A percentile compares a stretch with the other conserved stretches of the same genome.
These are phyloP conservation scores for Phytopythium chamaehyphon DNA, from an alignment of 352 stramenopile species.

Conservation along the genomic window DNA sequence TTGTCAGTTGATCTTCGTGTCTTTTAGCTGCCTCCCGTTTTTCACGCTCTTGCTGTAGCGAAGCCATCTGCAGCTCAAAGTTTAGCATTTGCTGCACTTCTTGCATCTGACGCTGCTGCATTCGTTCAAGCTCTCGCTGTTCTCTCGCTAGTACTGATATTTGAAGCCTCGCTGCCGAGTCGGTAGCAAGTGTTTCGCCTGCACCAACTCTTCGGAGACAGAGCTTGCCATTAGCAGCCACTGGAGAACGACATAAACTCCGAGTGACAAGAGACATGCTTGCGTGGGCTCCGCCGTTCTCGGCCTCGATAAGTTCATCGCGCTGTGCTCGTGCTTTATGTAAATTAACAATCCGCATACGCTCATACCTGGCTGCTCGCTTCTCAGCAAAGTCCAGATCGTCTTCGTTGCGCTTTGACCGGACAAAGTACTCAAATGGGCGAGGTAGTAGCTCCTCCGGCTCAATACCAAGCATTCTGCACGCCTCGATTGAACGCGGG, in stretches of 20 bases:
- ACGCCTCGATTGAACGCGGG: slow-evolving; percentile 68
- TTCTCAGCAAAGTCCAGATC: slow-evolving; percentile 42
- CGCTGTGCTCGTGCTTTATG: slow-evolving; percentile 44
- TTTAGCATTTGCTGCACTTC: slow-evolving; percentile 73
- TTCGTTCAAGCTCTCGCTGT: slow-evolving; percentile 64
- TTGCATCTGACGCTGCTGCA: slow-evolving; percentile 52
- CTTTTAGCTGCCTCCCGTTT: slow-evolving; percentile 44
- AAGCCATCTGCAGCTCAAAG: slow-evolving; percentile 62
- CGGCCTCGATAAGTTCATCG: slow-evolving; percentile 53
- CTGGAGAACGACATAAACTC: slow-evolving; percentile 54
- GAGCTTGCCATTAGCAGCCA: slow-evolving; percentile 5
- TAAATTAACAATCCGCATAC: slow-evolving; percentile 45
- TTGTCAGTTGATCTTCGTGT: slow-evolving; percentile 35
- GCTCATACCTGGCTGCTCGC: slow-evolving; percentile 55
- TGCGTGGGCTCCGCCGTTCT: slow-evolving; percentile 32
- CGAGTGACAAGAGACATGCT: slow-evolving; percentile 49
- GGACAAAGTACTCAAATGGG: slow-evolving; percentile 56
- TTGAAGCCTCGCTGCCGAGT: slow-evolving; percentile 19
- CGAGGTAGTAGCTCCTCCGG: slow-evolving; percentile 56
- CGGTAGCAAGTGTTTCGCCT: slow-evolving; percentile 3
- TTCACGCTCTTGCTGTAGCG: slow-evolving; percentile 48
- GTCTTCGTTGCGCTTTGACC: slow-evolving; percentile 15
- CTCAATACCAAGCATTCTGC: slow-evolving; percentile 68
- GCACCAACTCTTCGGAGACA: slow-evolving; percentile 2
- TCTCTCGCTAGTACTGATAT: slow-evolving; percentile 61